Base-by-base conservation (phyloP, 202 grass and related monocot genomes). In the Zoysia matrella region DNA sequence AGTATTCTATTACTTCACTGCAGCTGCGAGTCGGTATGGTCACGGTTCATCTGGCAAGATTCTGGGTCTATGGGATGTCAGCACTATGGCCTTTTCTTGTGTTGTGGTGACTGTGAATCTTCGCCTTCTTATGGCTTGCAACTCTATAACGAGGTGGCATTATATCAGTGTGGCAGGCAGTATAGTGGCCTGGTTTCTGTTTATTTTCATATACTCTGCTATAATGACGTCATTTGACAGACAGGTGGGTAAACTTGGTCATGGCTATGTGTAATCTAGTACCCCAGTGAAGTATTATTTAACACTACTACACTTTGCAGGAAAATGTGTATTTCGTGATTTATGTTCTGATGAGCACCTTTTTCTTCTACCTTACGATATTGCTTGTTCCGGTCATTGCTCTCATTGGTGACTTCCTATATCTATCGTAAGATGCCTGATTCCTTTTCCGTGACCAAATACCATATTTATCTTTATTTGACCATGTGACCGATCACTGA, bases 281-380 rank as follows among this genome's bases (percentile, higher is more conserved):
- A 60, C 42, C 49, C 36, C 13, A 5, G 54, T 69, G 16, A 36
- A 73, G 13, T 64, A 64, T 65, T 47, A 53, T 67, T 22, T 82
- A 5, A 66, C 62, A 42, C 1, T 76, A 10, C 60, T 90, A 36
- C 67, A 22, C 85, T 71, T 69, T 90, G 83, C 90, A 99, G 96
- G 96, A 99, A 96, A 99, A 99, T 88, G 76, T 90, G 81, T 99
- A 84, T 87, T 99, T 95, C 77, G 96, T 92, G 47, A 99, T 99
- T 67, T 96, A 95, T 89, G 96, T 99, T 84, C 77, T 99, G 67
- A 99, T 99, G 93, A 88, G 93, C 75, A 99, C 96, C 41, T 99
- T 99, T 77, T 99, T 88, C 87, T 99, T 99, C 85, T 96, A 99
- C 74, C 76, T 99, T 39, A 90, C 89, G n/a, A 64, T 99, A 30